A percentile compares a stretch with the other conserved stretches of the same genome.
Conservation (phyloP, 768 basidiomycete genomes). For the Boletus subparvulus region DNA sequence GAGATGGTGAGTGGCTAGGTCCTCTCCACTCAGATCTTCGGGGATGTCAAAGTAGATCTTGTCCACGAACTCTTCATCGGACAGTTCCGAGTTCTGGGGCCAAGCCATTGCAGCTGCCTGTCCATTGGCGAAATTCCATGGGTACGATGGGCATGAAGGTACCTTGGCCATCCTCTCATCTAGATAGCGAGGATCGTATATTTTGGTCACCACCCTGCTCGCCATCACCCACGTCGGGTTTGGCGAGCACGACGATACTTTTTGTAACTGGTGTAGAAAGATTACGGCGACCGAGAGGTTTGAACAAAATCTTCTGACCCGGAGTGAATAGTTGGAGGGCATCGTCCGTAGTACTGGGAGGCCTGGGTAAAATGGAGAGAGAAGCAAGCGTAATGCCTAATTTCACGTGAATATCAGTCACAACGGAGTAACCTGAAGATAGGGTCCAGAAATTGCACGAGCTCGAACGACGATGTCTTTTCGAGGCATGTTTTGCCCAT, state of each 20-base stretch:
- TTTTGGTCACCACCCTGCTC: neutral
- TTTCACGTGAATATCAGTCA: no score
- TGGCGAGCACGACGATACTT: slow-evolving; percentile 1
- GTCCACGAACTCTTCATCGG: neutral
- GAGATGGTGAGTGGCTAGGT: neutral
- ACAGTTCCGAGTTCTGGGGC: neutral
- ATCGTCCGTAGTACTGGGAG: neutral
- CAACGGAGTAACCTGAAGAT: no score
- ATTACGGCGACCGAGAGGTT: neutral
- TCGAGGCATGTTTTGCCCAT: no score
- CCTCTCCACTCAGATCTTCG: neutral
- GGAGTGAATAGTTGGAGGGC: neutral
- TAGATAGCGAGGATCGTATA: slow-evolving; percentile 9
- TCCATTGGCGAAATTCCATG: neutral
- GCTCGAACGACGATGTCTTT: no score
- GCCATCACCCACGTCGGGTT: neutral
- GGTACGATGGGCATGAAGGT: neutral
- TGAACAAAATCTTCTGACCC: neutral
- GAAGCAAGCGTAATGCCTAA: no score
- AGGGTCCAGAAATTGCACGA: no score
- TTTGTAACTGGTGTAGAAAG: slow-evolving; percentile 1
- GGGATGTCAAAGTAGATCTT: neutral
- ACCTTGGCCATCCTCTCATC: neutral
- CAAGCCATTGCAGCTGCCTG: neutral
- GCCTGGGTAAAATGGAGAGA: neutral